phyloP scores from a whole-genome alignment of 371 early-diverging fungal genomes.

The Mucor sp. region DNA sequence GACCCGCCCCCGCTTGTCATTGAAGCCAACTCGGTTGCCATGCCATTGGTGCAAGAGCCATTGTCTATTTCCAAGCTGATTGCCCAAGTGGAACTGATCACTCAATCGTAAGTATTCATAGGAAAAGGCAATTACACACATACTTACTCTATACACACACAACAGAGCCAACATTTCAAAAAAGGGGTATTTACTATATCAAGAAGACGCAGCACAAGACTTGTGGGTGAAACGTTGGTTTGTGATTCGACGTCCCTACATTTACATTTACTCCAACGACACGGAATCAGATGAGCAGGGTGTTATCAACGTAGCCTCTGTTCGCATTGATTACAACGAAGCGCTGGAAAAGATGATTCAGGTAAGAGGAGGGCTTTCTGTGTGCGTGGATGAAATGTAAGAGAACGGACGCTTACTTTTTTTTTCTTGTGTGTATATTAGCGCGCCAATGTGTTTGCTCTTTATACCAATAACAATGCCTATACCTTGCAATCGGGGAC shows the following conservation, averaged over 20 bases:
- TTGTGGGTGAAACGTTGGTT: constrained; percentile 82
- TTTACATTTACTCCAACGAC: constrained; percentile 73
- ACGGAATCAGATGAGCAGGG: constrained; percentile 70
- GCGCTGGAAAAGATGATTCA: constrained; percentile 68
- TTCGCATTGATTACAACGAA: constrained; percentile 70
- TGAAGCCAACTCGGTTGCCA: not conserved
- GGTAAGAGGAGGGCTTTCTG: constrained; percentile 34
- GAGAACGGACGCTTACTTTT: not conserved
- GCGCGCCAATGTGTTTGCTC: constrained; percentile 73
- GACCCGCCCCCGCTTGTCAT: constrained; percentile 42
- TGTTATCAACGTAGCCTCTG: constrained; percentile 74
- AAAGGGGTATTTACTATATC: constrained; percentile 63
- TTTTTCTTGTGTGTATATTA: constrained; percentile 32
- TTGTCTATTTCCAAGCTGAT: constrained; percentile 41
- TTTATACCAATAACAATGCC: constrained; percentile 79
- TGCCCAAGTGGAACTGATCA: constrained; percentile 60
- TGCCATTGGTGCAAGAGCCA: constrained; percentile 18
- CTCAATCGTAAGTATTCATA: constrained; percentile 49
- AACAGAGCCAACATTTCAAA: constrained; percentile 60
- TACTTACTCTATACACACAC: not conserved
- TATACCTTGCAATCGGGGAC: constrained; percentile 75
- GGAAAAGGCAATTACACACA: no score
- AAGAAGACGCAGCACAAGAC: constrained; percentile 61
- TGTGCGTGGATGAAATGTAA: no score
- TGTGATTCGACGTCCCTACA: constrained; percentile 84